Evolutionary conservation across 176 grass and related monocot genomes (phyloP).

Genomic region (Bonia amplexicaulis): DNA sequence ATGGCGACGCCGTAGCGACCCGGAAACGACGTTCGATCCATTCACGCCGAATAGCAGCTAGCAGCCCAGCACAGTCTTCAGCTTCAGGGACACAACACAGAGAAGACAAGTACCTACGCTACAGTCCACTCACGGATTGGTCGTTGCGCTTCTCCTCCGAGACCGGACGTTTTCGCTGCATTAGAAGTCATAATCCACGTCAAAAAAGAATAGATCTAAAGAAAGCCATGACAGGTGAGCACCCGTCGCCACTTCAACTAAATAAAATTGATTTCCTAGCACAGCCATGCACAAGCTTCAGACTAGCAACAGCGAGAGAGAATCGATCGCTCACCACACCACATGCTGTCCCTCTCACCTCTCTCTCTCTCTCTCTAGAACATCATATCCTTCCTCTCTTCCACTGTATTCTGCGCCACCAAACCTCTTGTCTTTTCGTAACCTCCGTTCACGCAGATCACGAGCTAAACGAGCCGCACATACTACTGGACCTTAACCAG

Average conservation of each 20-base stretch:
- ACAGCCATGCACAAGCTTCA: constrained; percentile 21
- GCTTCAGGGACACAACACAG: not conserved
- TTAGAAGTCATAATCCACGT: too few species aligned
- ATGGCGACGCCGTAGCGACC: constrained; percentile 30
- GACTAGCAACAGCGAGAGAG: not conserved
- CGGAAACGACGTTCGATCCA: constrained; percentile 29
- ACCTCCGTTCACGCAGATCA: not conserved
- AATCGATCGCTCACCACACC: constrained; percentile 11
- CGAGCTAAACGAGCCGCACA: not conserved
- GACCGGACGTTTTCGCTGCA: too few species aligned
- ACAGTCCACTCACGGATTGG: not conserved
- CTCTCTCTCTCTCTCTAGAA: not conserved
- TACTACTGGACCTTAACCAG: not conserved
- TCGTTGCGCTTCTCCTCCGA: too few species aligned
- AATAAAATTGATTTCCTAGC: constrained; percentile 1
- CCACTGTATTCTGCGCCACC: not conserved
- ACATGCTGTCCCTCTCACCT: not conserved
- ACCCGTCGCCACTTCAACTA: not conserved
- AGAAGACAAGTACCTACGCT: not conserved
- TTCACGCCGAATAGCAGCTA: not conserved
- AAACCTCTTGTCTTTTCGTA: not conserved
- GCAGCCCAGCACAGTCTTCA: not conserved
- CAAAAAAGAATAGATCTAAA: too few species aligned
- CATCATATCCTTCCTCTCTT: not conserved
- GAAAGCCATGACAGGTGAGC: not conserved